Conservation (phyloP, 2,329 filamentous ascomycete species). For the Botryotinia calthae region DNA sequence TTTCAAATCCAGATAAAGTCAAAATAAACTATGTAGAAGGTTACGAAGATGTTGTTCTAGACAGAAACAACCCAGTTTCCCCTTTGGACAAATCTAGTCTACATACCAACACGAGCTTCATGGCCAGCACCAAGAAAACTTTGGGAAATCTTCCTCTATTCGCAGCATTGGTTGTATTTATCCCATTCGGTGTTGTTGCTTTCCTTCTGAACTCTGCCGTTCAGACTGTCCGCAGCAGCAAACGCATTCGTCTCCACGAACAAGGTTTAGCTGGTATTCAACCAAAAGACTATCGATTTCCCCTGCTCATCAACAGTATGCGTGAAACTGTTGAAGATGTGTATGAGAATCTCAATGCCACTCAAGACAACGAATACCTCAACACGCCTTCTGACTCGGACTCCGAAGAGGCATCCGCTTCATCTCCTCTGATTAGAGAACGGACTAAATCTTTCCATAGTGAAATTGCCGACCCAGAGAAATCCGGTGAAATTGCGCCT, state of each 20-base stretch:
- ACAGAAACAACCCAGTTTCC: slow-evolving; percentile 60
- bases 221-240: slow-evolving; percentile 71
- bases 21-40: slow-evolving; percentile 71
- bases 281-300: slow-evolving; percentile 69
- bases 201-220: slow-evolving; percentile 75
- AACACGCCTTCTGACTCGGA: slow-evolving; percentile 53
- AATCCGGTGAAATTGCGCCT: slow-evolving; percentile 42
- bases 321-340: slow-evolving; percentile 70
- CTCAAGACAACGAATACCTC: slow-evolving; percentile 64
- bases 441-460: slow-evolving; percentile 22
- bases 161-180: slow-evolving; percentile 63
- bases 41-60: slow-evolving; percentile 73
- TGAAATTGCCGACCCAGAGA: slow-evolving; percentile 24
- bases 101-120: slow-evolving; percentile 30
- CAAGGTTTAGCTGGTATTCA: slow-evolving; percentile 65
- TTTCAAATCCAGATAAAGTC: slow-evolving; percentile 61
- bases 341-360: slow-evolving; percentile 37
- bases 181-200: slow-evolving; percentile 68
- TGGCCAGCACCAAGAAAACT: slow-evolving; percentile 38
- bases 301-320: slow-evolving; percentile 72
- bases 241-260: slow-evolving; percentile 75
- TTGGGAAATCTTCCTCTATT: slow-evolving; percentile 57
- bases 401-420: slow-evolving; percentile 35
- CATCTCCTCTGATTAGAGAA: slow-evolving; percentile 23
- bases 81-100: slow-evolving; percentile 41